Evolutionary conservation across 768 basidiomycete genomes (phyloP), one percentile per base, ranked within the genome.

Genomic region (Lactarius quietus): DNA sequence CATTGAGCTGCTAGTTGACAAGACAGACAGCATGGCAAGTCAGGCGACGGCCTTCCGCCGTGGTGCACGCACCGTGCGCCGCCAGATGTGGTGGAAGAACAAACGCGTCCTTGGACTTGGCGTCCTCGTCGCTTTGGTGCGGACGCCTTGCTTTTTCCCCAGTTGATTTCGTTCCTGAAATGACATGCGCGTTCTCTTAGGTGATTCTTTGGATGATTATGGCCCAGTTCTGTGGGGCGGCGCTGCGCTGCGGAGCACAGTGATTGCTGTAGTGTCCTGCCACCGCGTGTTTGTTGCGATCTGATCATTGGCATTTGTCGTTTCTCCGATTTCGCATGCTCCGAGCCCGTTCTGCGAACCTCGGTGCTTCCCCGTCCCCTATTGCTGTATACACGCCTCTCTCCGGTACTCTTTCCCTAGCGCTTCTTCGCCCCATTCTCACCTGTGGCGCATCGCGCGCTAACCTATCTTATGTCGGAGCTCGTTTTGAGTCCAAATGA

Each of bases 1-100:
- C 60, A 93, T 99, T 70, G 96, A 98, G 74, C 82, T 98, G 20
- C 83, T 99, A 59, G 92, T 98, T 35, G 94, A 98, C 79, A 97
- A 97, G 82, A 99, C 97, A 33, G 95, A 98, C 73, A 90, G 83
- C 61, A 92, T 99, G 87, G 90, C 92, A 8, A 89, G 87, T 12
- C 95, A 98, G 76, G 94, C 96, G 5, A 92, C 92, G 3, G 93
- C 93, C 8, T 99, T 99, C 78, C 79, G 93, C 54, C 79, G 95
- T 58, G 95, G 95, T 7, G 95, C 95, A 18, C 80, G 93, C 51
- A 86, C 81, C n/a, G 87, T 89, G 26, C 79, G 93, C 45, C 80
- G 91, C 63, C 85, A 92, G 74, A 92, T 93, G 90, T 93, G 92
- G 88, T 94, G 92, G 92, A 86, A 84, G 77, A 93, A 89, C 69